Base-by-base conservation (phyloP, 441 rosid species). In the Pelargonium fulgidum region DNA sequence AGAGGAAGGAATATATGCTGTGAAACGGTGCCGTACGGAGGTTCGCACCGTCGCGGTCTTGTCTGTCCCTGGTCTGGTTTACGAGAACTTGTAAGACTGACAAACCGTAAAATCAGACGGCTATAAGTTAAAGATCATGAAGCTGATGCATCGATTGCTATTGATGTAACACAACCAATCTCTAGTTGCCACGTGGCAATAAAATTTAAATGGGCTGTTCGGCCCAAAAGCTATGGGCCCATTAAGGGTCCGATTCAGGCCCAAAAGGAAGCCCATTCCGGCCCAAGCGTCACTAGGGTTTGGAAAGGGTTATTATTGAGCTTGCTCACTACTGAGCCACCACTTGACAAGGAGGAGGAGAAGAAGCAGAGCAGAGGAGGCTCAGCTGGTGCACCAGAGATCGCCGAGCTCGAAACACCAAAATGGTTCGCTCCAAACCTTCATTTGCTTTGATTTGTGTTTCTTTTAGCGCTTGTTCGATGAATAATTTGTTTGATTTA, bases 381-480 rank as follows among this genome's bases (percentile, higher is more conserved):
- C 24, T 17, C 62, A 56, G 62, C 62, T 17, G 26, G 3, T 6
- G 24, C 22, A 17, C 26, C 62, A 56, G 62, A 56, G 62, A 56
- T 17, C 62, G 62, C 62, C 62, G 62, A 56, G 62, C 62, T 56
- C 62, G 62, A 7, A 56, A 17, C 19, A 8, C 26, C 62, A 56
- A 56, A 14, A 56, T 56, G 62, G 62, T 56, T 56, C 24, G 22
- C 24, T 54, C 61, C 41, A 36, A 36, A 36, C 7, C 11, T 8
- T 41, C 11, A 41, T 41, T 41, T 41, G 11, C 44, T 41, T 41
- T 41, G 44, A 36, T 36, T 6, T 36, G 8, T 5, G 0, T 54
- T 7, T 14, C 8, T 13, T 16, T 52, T 54, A 9, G 22, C 17
- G 9, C 2, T 54, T 54, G 61, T 4, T 56, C 1, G 62, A 56